Conservation (phyloP, 2,329 filamentous ascomycete genomes). For the Colletotrichum sp. region DNA sequence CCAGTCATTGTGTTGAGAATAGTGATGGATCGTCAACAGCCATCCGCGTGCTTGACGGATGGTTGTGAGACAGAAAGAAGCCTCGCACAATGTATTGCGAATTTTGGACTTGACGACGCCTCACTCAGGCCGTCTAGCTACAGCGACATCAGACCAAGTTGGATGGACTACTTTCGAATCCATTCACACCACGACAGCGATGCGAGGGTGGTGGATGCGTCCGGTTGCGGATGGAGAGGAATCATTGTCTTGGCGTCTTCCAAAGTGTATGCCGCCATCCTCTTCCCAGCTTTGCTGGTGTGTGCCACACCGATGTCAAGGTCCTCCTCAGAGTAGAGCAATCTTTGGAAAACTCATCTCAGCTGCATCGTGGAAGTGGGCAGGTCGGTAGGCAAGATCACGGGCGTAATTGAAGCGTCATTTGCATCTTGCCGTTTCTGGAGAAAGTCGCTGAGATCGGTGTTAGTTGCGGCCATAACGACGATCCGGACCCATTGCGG, state of each 20-base stretch:
- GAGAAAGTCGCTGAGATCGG: background rate
- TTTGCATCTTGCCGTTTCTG: background rate
- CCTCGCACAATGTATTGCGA: background rate
- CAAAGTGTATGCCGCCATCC: background rate
- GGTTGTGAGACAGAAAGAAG: background rate
- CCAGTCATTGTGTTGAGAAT: background rate
- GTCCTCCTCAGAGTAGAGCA: background rate
- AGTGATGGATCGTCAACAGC: background rate
- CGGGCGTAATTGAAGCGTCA: background rate
- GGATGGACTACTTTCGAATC: background rate
- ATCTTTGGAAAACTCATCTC: background rate
- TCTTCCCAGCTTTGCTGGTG: background rate
- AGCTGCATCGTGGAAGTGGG: background rate
- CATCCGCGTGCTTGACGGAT: background rate
- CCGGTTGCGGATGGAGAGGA: background rate
- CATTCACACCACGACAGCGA: background rate
- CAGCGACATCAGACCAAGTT: background rate
- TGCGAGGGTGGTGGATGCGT: background rate
- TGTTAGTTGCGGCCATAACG: background rate
- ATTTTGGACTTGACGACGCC: background rate
- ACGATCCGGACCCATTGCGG: background rate
- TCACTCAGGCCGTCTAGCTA: background rate
- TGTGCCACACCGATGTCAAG: background rate
- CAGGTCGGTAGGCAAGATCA: background rate
- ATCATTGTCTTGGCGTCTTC: background rate